Conservation (phyloP, 305 asterid species). For the Lippia alba region DNA sequence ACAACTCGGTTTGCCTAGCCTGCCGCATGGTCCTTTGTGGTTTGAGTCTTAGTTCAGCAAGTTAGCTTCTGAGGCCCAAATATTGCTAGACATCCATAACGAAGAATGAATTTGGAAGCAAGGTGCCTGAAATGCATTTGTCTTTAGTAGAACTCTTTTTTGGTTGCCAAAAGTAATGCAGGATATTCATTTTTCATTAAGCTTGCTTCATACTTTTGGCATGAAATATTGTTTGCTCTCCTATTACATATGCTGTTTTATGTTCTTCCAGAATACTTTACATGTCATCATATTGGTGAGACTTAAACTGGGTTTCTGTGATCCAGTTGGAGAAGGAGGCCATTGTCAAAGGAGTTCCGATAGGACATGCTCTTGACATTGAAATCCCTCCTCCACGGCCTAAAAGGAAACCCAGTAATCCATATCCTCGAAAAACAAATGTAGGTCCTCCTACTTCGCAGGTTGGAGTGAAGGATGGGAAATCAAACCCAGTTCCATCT, state of each 20-base stretch:
- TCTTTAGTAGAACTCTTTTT: slow-evolving; percentile 1
- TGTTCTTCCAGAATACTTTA: slow-evolving; percentile 24
- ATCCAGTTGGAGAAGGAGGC: slow-evolving; percentile 96
- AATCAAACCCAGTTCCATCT: slow-evolving; percentile 51
- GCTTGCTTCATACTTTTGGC: slow-evolving; percentile 21
- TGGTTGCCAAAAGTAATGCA: slow-evolving; percentile 22
- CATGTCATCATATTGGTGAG: slow-evolving; percentile 15
- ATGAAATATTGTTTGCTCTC: slow-evolving; percentile 29
- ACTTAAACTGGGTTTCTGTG: slow-evolving; percentile 29
- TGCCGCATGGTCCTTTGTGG: slow-evolving; percentile 21
- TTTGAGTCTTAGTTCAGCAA: not conserved
- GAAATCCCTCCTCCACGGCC: slow-evolving; percentile 99
- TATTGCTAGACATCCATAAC: slow-evolving; percentile 20
- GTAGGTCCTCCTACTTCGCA: slow-evolving; percentile 52
- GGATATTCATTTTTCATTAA: slow-evolving; percentile 11
- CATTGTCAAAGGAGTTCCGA: slow-evolving; percentile 70
- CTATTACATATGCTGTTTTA: slow-evolving; percentile 24
- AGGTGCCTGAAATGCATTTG: slow-evolving; percentile 2
- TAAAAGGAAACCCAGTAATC: slow-evolving; percentile 92
- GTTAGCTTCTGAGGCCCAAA: slow-evolving; percentile 10
- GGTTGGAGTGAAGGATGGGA: slow-evolving; percentile 67
- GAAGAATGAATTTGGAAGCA: slow-evolving; percentile 2
- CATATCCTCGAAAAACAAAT: slow-evolving; percentile 85
- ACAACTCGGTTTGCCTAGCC: not conserved
- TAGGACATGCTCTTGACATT: slow-evolving; percentile 79